Base-by-base conservation (phyloP, 129 eudicot genomes). In the Sambucus nigra region DNA sequence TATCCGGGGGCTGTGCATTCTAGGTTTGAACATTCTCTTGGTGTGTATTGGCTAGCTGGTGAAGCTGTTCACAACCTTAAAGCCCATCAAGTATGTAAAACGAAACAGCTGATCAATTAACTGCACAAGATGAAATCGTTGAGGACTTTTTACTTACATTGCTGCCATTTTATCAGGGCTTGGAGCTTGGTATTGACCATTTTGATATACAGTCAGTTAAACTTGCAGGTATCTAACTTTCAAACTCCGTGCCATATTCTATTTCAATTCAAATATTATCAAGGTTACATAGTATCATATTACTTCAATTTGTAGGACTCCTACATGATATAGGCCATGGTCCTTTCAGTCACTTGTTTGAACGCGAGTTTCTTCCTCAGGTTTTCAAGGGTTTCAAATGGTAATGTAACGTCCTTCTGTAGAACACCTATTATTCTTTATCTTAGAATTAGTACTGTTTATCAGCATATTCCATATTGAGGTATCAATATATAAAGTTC, bases 331-430 rank as follows among this genome's bases (percentile, higher is more conserved):
- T 78, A 33, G 92, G 92, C 54, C 92, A 82, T 52, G 92, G 92
- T 44, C 92, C 92, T 70, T 82, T 74, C 68, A 82, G 92, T 60
- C 92, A 82, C 80, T 68, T 77, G 74, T 78, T 82, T 74, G 92
- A 82, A 62, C 79, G 86, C 16, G 82, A 70, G 59, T 74, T 82
- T 71, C 86, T 78, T 56, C 92, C 85, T 41, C 62, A 44, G 33
- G 82, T 77, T 71, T 69, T 67, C 33, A 26, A 54, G 32, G 81
- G 77, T 46, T 29, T 66, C 28, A 66, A 70, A 55, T 82, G 92
- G 92, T 82, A 70, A 47, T 6, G 16, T 9, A 16, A 19, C 19
- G 31, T 28, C 32, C 17, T 32, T 19, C 11, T 9, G 42, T 2
- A 2, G 2, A 35, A 35, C 13, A 7, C 42, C 8, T 35, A 35